Evolutionary conservation across 2,329 filamentous ascomycete genomes (phyloP).

Genomic region (Fusarium sambucinum): DNA sequence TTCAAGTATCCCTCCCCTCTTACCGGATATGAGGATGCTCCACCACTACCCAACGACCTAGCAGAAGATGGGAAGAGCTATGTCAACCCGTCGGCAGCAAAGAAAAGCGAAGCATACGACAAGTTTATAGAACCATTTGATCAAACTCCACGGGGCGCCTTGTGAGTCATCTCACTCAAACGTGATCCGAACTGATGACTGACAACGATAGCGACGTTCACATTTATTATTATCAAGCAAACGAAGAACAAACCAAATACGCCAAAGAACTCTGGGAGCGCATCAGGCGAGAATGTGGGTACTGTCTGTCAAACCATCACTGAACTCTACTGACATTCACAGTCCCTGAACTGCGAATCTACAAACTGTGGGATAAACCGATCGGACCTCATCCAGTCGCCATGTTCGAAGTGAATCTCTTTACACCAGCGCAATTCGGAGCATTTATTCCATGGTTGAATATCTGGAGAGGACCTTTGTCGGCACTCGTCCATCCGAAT

Average conservation of each 20-base stretch:
- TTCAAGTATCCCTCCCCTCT: slow-evolving; percentile 61
- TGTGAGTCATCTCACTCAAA: slow-evolving; percentile 63
- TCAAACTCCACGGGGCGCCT: slow-evolving; percentile 76
- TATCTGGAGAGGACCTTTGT: slow-evolving; percentile 83
- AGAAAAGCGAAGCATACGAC: slow-evolving; percentile 76
- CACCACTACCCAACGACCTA: slow-evolving; percentile 68
- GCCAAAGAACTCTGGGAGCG: slow-evolving; percentile 81
- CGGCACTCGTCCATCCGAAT: slow-evolving; percentile 85
- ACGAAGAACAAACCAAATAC: slow-evolving; percentile 72
- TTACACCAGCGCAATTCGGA: slow-evolving; percentile 87
- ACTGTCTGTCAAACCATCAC: fast-evolving
- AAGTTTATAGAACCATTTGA: slow-evolving; percentile 76
- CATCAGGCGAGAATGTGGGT: slow-evolving; percentile 80
- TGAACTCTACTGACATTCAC: neutral
- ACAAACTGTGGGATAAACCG: slow-evolving; percentile 80
- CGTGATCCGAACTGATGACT: neutral
- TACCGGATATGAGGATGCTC: slow-evolving; percentile 67
- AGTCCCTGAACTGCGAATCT: slow-evolving; percentile 89
- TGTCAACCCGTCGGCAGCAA: slow-evolving; percentile 72
- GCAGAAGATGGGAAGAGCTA: slow-evolving; percentile 82
- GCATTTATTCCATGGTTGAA: slow-evolving; percentile 89
- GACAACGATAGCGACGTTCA: slow-evolving; percentile 74
- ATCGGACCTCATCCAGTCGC: slow-evolving; percentile 84
- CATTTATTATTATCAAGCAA: slow-evolving; percentile 81
- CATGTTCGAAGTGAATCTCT: slow-evolving; percentile 94